Evolutionary conservation across 2,329 filamentous ascomycete species (phyloP), one percentile per base, ranked within the genome.

Genomic region (Huntiella abstrusa): DNA sequence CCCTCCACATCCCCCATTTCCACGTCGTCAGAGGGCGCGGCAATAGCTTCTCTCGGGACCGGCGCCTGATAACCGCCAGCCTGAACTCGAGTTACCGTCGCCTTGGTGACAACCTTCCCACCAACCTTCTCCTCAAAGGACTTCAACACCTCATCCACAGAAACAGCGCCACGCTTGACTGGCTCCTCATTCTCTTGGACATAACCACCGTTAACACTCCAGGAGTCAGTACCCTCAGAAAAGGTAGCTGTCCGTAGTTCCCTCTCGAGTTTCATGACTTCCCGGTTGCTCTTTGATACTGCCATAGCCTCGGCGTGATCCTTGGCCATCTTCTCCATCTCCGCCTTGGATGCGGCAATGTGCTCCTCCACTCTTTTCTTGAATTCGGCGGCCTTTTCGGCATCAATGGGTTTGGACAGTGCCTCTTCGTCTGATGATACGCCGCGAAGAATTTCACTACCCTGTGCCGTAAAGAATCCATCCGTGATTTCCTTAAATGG

Each of bases 321-420:
- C 33, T 73, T 73, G 60, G 85, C 84, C 73, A 96, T 78, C 54
- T 75, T 77, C 54, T 87, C 81, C 47, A 96, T 85, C 55, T 96
- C 87, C 1, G 75, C 75, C 51, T 83, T 75, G 43, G 83, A 81
- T 22, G 81, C 73, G 6, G 74, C 70, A 8, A 91, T 70, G 56
- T 82, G 80, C 41, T 80, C 74, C 16, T 73, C 65, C 2, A 87
- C 82, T 33, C 86, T 76, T 56, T 81, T 80, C 48, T 81, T 77
- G 60, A 96, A 95, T 54, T 91, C 80, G 39, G 84, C 79, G 1
- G 87, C 75, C 55, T 88, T 75, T n/a, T 75, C 81, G 2, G 76
- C 64, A 50, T 85, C 80, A 44, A 95, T 64, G 50, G 73, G 77
- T 16, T 75, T 73, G 3, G 60, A 60, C 47, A 80, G 75, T 38